These are phyloP conservation scores for Allantophomopsis cytisporea DNA, from an alignment of 2,329 filamentous ascomycete genomes.

Conservation along the genomic window DNA sequence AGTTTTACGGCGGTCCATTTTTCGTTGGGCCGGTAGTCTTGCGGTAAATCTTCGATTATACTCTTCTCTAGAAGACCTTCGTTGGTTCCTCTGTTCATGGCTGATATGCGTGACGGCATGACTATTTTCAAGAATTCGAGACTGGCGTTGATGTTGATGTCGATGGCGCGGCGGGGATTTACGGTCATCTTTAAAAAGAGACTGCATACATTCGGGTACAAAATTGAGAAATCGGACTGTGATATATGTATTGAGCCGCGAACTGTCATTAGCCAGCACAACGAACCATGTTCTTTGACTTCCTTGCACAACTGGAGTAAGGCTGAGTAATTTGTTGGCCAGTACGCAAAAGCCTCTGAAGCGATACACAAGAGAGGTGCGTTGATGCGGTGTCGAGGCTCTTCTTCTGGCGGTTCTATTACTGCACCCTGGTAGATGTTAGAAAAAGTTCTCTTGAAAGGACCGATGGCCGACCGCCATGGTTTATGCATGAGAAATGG, in stretches of 20 bases:
- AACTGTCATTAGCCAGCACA: constrained; percentile 36
- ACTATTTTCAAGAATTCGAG: constrained; percentile 47
- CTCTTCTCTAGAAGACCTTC: constrained; percentile 34
- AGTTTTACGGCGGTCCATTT: constrained; percentile 44
- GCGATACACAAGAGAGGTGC: constrained; percentile 50
- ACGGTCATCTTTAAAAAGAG: constrained; percentile 47
- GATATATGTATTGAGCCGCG: constrained; percentile 50
- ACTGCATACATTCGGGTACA: constrained; percentile 46
- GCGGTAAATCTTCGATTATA: constrained; percentile 28
- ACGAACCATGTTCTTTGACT: constrained; percentile 28
- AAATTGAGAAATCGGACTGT: constrained; percentile 51
- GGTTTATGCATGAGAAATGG: too few relatives aligned
- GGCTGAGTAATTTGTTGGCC: constrained; percentile 47
- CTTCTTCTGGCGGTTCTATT: constrained; percentile 27
- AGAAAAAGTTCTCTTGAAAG: too few relatives aligned
- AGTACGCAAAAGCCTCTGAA: constrained; percentile 58
- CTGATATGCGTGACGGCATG: constrained; percentile 30
- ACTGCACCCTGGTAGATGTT: constrained; percentile 22
- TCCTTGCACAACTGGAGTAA: constrained; percentile 43
- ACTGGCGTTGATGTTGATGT: constrained; percentile 46
- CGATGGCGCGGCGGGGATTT: constrained; percentile 46
- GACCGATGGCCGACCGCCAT: too few relatives aligned
- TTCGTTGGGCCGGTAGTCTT: constrained; percentile 37
- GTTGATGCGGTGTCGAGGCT: constrained; percentile 27
- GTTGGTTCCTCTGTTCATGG: constrained; percentile 36